phyloP scores from a whole-genome alignment of 139 green algal species.

The Zygnema cylindricum region DNA sequence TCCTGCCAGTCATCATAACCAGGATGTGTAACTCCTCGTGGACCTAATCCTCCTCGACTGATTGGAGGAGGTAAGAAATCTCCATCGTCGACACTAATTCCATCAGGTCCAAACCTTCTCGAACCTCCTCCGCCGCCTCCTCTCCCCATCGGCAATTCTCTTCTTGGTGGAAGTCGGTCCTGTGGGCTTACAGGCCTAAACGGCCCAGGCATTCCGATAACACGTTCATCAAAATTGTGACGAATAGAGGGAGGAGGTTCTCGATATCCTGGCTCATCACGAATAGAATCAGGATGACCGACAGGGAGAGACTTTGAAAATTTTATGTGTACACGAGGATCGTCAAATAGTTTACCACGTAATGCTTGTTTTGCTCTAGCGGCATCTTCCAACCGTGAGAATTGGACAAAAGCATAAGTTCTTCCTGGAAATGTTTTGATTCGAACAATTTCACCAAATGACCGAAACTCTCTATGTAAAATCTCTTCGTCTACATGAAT shows the following conservation, averaged over 20 bases:
- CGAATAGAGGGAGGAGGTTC: background rate
- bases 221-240: background rate
- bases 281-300: background rate
- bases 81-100: background rate
- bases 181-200: background rate
- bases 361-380: constrained; percentile 18
- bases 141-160: background rate
- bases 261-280: background rate
- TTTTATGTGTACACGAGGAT: constrained; percentile 49
- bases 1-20: background rate
- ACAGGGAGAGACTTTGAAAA: constrained; percentile 26
- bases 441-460: constrained; percentile 31
- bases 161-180: background rate
- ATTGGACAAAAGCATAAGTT: constrained; percentile 60
- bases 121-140: too few relatives aligned
- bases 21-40: background rate
- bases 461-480: constrained; percentile 24
- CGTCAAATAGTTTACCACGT: constrained; percentile 48
- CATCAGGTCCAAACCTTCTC: too few relatives aligned
- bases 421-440: constrained; percentile 47
- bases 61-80: background rate
- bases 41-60: background rate
- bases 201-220: background rate
- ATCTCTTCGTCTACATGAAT: constrained; percentile 36
- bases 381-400: constrained; percentile 28